Percentiles rank a stretch among this genome's conserved stretches.
Conservation (phyloP, 2,329 filamentous ascomycete genomes). For the Aspergillus fructus region DNA sequence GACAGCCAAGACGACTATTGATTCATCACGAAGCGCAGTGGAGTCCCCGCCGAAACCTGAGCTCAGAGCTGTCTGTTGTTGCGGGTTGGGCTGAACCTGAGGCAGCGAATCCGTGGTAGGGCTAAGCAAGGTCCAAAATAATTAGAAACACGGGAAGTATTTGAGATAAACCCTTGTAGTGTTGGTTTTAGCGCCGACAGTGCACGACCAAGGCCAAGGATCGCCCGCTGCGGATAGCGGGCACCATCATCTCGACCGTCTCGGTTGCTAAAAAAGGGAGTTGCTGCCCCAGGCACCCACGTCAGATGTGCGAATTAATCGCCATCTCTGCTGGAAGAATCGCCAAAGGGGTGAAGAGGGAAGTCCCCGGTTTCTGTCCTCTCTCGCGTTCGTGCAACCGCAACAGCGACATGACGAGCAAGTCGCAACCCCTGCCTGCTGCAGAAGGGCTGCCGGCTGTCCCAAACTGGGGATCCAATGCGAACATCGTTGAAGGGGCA, state of each 20-base stretch:
- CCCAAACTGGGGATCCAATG: neutral
- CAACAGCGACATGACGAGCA: neutral
- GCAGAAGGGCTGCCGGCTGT: neutral
- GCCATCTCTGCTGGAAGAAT: too few relatives aligned
- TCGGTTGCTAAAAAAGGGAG: too few relatives aligned
- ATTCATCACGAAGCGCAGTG: slow-evolving; percentile 14
- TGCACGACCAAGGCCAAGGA: slow-evolving; percentile 19
- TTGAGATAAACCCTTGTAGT: slow-evolving; percentile 27
- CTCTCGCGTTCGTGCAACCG: too few relatives aligned
- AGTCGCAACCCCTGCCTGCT: slow-evolving; percentile 10
- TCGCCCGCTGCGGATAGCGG: slow-evolving; percentile 5
- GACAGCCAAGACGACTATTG: slow-evolving; percentile 13
- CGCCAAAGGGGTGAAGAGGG: too few relatives aligned
- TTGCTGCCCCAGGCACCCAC: too few relatives aligned
- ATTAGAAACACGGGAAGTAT: slow-evolving; percentile 31
- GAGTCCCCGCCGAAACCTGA: slow-evolving; percentile 13
- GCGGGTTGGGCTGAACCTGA: neutral
- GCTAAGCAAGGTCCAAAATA: slow-evolving; percentile 16
- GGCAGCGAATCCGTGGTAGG: too few relatives aligned
- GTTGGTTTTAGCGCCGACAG: slow-evolving; percentile 18
- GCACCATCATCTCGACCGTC: too few relatives aligned
- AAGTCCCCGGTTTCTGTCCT: too few relatives aligned
- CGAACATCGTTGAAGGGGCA: neutral
- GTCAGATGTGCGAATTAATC: too few relatives aligned
- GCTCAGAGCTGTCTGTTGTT: slow-evolving; percentile 22